Evolutionary conservation across 2,329 filamentous ascomycete species (phyloP), one percentile per base, ranked within the genome.

Genomic region (Plenodomus biglobosus): DNA sequence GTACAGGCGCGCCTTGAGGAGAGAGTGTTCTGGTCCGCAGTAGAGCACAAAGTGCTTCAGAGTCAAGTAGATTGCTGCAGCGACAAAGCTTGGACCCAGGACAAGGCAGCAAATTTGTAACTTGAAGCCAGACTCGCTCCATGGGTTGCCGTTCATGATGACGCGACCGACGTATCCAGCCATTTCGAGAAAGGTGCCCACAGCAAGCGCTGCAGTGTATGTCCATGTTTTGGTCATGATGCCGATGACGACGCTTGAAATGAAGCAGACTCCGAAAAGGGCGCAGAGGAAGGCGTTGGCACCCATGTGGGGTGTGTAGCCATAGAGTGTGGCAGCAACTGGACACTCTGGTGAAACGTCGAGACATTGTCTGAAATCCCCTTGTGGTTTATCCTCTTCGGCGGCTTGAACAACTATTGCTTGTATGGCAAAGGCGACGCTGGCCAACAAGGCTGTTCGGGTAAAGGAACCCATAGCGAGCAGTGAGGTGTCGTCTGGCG

Each of bases 11-110:
- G 65, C 53, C 40, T 65, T 66, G 21, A 78, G 56, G 1, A 72
- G 59, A 0, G 74, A 77, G 51, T 70, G 68, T 34, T 74, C 64
- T 0, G 70, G 61, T 1, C 75, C 76, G 32, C 75, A 73, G 56
- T 73, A 72, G 6, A 76, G 51, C 32, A 78, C 71, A 7, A 78
- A 65, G 56, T 77, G 75, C 56, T 78, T 77, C 21, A 78, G 66
- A 0, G 74, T 77, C 17, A 79, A 61, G 37, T 77, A 78, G 38
- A 78, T 75, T 20, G 73, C 73, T 5, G 76, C 76, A 1, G 76
- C 75, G 3, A 76, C 61, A 39, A 79, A 72, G 0, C 73, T 73
- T 0, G 76, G 76, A 0, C 66, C 71, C 4, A 78, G 59, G 13
- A 77, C 68, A 0, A 78, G 63, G 30, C 66, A 73, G 52, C 74